Base-by-base conservation (phyloP, 306 rosid species). In the Cotoneaster glaucophyllus region DNA sequence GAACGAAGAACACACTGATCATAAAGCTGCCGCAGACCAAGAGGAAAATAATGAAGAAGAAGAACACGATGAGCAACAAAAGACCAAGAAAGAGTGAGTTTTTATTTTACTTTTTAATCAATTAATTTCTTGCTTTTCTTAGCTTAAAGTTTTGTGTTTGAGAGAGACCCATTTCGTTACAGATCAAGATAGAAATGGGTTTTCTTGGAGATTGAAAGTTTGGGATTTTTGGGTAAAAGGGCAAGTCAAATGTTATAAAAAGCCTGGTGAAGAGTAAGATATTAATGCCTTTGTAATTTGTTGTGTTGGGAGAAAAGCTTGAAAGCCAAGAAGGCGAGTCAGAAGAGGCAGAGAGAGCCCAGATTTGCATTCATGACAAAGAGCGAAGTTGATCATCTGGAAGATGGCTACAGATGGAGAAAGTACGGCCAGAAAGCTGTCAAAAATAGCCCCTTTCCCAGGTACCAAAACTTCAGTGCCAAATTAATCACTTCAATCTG, bases 331-430 rank as follows among this genome's bases (percentile, higher is more conserved):
- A 95, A 90, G 85, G 80, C 86, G 81, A 87, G 79, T 76, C 88
- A 83, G 71, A 95, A 93, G 93, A 90, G 88, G 80, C 91, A 84
- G 85, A 88, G 87, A 67, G 96, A 86, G 73, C 96, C 93, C 50
- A 88, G 97, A 85, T 79, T 92, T 64, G 97, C 97, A n/a, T 95
- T 95, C 87, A 92, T 90, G 99, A 95, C 99, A 4, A 95, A 88
- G 85, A 92, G 99, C 76, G 96, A 95, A 86, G 97, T 95, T 13
- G 99, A 95, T 90, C 97, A 90, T 88, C 88, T 95, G 44, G 99
- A 95, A 88, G 99, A 95, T 83, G 99, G 99, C 25, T 95, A 92
- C 78, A 87, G 99, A 86, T 95, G 99, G 99, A 92, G 97, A 81
- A 95, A 95, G 86, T 95, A 95, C 87, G 99, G 99, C 69, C 99